Percentiles rank a stretch among this genome's conserved stretches.
Conservation (phyloP, 148 eudicot species). For the Vaccinium darrowii region DNA sequence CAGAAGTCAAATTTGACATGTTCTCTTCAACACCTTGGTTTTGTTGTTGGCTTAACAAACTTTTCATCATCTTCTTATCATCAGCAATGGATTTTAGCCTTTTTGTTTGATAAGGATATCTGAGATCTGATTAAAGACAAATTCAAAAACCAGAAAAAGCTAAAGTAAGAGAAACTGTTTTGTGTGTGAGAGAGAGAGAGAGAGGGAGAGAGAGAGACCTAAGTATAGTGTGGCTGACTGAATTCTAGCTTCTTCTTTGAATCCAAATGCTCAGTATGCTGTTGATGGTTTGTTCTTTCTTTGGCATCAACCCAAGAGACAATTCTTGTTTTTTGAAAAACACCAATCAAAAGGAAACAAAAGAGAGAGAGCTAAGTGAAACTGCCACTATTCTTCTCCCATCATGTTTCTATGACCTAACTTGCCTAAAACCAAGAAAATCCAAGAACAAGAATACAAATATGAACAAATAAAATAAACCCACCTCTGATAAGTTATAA, state of each 20-base stretch:
- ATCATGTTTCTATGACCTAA: slow-evolving; percentile 21
- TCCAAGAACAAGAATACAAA: slow-evolving; percentile 34
- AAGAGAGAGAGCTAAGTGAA: slow-evolving; percentile 13
- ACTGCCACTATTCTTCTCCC: slow-evolving; percentile 34
- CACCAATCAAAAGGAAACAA: background rate
- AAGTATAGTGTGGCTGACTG: slow-evolving; percentile 6
- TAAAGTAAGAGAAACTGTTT: slow-evolving; percentile 19
- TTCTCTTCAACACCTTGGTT: slow-evolving; percentile 52
- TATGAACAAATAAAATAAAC: slow-evolving; percentile 30
- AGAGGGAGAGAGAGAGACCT: background rate
- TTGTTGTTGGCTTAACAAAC: slow-evolving; percentile 29
- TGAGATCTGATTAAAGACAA: slow-evolving; percentile 33
- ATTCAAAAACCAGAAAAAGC: slow-evolving; percentile 28
- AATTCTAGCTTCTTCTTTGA: slow-evolving; percentile 25
- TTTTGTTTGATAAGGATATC: slow-evolving; percentile 21
- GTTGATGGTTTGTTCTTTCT: slow-evolving; percentile 46
- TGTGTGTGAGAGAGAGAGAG: background rate
- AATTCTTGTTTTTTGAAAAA: slow-evolving; percentile 38
- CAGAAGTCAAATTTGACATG: slow-evolving; percentile 76
- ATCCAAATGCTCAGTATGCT: slow-evolving; percentile 28
- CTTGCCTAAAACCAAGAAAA: slow-evolving; percentile 43
- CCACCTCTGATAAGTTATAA: slow-evolving; percentile 11
- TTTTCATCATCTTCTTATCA: slow-evolving; percentile 44
- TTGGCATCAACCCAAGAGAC: slow-evolving; percentile 77
- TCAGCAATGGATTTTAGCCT: slow-evolving; percentile 11